phyloP scores from a whole-genome alignment of 1,139 yeast genomes.

The Yamadazyma jaroonii region DNA sequence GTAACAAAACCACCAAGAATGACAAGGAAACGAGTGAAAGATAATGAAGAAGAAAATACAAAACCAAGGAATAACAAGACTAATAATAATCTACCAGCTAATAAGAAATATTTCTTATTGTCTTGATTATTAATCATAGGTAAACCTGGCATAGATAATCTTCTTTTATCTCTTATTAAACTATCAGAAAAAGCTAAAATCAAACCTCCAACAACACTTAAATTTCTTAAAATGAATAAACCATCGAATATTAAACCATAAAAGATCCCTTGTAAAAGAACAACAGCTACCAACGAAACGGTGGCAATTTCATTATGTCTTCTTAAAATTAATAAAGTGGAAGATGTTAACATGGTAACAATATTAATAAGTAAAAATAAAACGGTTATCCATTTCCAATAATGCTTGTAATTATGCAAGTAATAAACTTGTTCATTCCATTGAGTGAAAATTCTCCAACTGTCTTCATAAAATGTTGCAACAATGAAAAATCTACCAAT shows the following conservation, averaged over 20 bases:
- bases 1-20: slow-evolving; percentile 69
- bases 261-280: slow-evolving; percentile 79
- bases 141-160: slow-evolving; percentile 79
- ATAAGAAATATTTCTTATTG: slow-evolving; percentile 76
- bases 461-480: slow-evolving; percentile 92
- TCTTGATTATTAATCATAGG: slow-evolving; percentile 85
- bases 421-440: slow-evolving; percentile 92
- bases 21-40: slow-evolving; percentile 61
- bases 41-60: slow-evolving; percentile 76
- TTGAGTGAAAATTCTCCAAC: slow-evolving; percentile 78
- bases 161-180: slow-evolving; percentile 74
- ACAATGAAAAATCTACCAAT: slow-evolving; percentile 89
- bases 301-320: slow-evolving; percentile 74
- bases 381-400: slow-evolving; percentile 78
- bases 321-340: slow-evolving; percentile 70
- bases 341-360: slow-evolving; percentile 67
- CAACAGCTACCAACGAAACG: slow-evolving; percentile 66
- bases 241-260: slow-evolving; percentile 86
- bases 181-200: slow-evolving; percentile 87
- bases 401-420: slow-evolving; percentile 74
- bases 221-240: slow-evolving; percentile 78
- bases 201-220: slow-evolving; percentile 91
- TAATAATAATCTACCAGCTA: slow-evolving; percentile 86
- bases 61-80: slow-evolving; percentile 85
- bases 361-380: slow-evolving; percentile 65